Evolutionary conservation across 805 yeast species (phyloP).

Genomic region (Hanseniaspora guilliermondii): DNA sequence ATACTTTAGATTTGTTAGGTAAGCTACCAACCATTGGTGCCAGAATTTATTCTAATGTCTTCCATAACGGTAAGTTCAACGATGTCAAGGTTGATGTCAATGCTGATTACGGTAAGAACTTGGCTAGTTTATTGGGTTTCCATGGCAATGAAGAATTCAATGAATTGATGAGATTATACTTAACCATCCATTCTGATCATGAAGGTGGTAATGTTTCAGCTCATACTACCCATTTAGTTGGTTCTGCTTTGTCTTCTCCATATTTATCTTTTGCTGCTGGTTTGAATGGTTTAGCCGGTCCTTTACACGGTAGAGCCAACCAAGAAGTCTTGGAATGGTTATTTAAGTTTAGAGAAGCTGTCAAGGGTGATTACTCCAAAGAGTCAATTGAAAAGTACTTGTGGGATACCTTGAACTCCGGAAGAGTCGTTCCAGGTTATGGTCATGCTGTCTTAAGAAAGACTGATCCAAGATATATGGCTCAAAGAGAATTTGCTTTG

Average conservation of each 20-base stretch:
- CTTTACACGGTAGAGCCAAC: constrained; percentile 77
- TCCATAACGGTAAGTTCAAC: constrained; percentile 62
- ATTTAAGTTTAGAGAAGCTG: constrained; percentile 47
- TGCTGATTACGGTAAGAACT: constrained; percentile 55
- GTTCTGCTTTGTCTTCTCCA: constrained; percentile 71
- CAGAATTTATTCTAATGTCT: constrained; percentile 70
- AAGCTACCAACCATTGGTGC: constrained; percentile 73
- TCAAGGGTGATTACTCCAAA: constrained; percentile 53
- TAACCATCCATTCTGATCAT: constrained; percentile 76
- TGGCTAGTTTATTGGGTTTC: constrained; percentile 47
- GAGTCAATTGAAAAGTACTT: constrained; percentile 61
- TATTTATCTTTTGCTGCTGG: constrained; percentile 71
- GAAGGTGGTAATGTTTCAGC: constrained; percentile 87
- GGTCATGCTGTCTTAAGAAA: constrained; percentile 82
- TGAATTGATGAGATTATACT: constrained; percentile 68
- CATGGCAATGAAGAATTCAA: constrained; percentile 54
- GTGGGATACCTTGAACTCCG: constrained; percentile 67
- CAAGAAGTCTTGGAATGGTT: constrained; percentile 80
- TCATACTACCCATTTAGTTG: constrained; percentile 75
- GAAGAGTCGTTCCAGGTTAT: constrained; percentile 81
- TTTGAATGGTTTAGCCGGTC: constrained; percentile 76
- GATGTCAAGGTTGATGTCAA: constrained; percentile 32
- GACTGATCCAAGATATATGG: constrained; percentile 80
- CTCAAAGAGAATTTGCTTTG: constrained; percentile 72
- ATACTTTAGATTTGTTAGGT: constrained; percentile 66